phyloP scores from a whole-genome alignment of 164 flowering plant species.

The Liriodendron chinense region DNA sequence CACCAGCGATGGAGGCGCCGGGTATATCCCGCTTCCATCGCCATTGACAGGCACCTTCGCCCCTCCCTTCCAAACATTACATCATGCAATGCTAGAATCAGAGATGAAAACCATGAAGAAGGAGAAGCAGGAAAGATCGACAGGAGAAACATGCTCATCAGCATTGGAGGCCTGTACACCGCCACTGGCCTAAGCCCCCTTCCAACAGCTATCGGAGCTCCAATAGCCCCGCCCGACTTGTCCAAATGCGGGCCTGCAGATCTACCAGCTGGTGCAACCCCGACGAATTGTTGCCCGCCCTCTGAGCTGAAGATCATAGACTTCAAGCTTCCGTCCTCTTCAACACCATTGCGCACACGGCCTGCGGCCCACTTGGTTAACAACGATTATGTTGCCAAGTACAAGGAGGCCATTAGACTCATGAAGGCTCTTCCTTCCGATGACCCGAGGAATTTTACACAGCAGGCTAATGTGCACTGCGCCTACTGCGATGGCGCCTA shows the following conservation, averaged over 20 bases:
- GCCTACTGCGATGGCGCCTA: slow-evolving; percentile 16
- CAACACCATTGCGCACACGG: not conserved
- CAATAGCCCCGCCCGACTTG: slow-evolving; percentile 7
- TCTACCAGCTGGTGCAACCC: too few species aligned
- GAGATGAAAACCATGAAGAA: too few species aligned
- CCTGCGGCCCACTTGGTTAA: slow-evolving; percentile 5
- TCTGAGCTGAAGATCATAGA: not conserved
- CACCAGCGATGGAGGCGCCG: too few species aligned
- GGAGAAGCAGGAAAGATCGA: not conserved
- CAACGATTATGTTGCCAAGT: not conserved
- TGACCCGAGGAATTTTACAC: slow-evolving; percentile 8
- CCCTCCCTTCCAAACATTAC: too few species aligned
- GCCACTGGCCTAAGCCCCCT: not conserved
- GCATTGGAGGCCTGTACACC: slow-evolving; percentile 4
- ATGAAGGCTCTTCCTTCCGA: not conserved
- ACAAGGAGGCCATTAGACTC: not conserved
- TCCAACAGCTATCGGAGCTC: not conserved
- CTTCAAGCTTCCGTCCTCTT: not conserved
- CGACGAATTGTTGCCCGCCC: slow-evolving; percentile 8
- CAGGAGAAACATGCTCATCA: slow-evolving; percentile 6
- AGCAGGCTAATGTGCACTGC: slow-evolving; percentile 13
- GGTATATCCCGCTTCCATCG: too few species aligned
- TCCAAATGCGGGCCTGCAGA: not conserved
- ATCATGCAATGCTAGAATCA: too few species aligned
- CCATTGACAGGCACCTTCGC: too few species aligned